Evolutionary conservation across 768 basidiomycete genomes (phyloP).

Genomic region (Lentinus brumalis): DNA sequence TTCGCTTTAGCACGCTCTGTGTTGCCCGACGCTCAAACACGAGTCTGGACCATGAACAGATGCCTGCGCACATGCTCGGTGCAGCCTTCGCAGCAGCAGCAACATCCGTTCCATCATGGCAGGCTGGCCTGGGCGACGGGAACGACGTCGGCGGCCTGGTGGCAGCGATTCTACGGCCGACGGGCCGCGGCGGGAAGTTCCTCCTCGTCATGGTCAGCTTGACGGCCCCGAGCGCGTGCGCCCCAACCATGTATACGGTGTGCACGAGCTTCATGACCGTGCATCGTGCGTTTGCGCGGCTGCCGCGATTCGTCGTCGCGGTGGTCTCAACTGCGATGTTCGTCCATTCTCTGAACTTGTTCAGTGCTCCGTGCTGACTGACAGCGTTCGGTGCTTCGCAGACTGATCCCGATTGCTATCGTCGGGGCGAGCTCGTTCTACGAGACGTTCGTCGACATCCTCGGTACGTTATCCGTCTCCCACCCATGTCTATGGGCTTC

Average conservation of each 20-base stretch:
- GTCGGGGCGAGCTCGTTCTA: slow-evolving; percentile 48
- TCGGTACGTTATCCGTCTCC: slow-evolving; percentile 31
- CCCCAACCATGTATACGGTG: slow-evolving; percentile 61
- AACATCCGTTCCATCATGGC: slow-evolving; percentile 41
- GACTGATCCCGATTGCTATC: slow-evolving; percentile 49
- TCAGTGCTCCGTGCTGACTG: not conserved
- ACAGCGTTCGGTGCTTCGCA: slow-evolving; percentile 15
- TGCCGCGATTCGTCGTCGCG: slow-evolving; percentile 50
- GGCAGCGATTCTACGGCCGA: slow-evolving; percentile 39
- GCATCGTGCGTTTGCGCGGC: slow-evolving; percentile 32
- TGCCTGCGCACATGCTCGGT: slow-evolving; percentile 46
- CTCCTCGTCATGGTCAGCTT: slow-evolving; percentile 47
- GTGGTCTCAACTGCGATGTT: slow-evolving; percentile 48
- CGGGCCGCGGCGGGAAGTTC: slow-evolving; percentile 47
- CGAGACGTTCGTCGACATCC: slow-evolving; percentile 45
- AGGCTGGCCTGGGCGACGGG: slow-evolving; percentile 39
- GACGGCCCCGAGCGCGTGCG: slow-evolving; percentile 54
- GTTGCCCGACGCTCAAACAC: not conserved
- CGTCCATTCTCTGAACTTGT: slow-evolving; percentile 14
- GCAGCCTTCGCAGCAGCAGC: slow-evolving; percentile 48
- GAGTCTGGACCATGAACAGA: slow-evolving; percentile 23
- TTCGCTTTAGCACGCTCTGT: not conserved
- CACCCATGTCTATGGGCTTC: too few species aligned
- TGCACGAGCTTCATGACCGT: slow-evolving; percentile 49
- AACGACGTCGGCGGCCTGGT: slow-evolving; percentile 50